Conservation (phyloP, 2,329 filamentous ascomycete genomes). For the Colletotrichum viniferum region DNA sequence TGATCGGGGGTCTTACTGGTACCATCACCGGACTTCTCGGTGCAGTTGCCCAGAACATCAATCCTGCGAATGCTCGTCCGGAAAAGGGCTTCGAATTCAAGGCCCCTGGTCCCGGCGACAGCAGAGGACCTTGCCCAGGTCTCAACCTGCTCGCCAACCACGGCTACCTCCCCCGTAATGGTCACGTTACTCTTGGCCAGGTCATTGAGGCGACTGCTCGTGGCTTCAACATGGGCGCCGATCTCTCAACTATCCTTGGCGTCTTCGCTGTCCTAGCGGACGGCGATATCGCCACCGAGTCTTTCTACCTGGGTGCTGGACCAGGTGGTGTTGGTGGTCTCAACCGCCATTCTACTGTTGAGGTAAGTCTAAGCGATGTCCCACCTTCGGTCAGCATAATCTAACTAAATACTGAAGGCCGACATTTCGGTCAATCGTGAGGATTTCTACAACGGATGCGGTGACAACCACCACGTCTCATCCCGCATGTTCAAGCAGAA, state of each 20-base stretch:
- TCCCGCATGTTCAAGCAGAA: constrained; percentile 17
- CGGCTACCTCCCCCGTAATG: constrained; percentile 45
- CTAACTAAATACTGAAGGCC: not conserved
- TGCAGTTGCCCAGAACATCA: not conserved
- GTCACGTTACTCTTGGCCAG: constrained; percentile 24
- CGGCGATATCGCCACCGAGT: constrained; percentile 4
- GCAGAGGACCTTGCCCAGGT: constrained; percentile 40
- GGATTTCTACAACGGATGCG: constrained; percentile 13
- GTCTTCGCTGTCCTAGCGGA: not conserved
- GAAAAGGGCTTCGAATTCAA: constrained; percentile 8
- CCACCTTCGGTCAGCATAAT: not conserved
- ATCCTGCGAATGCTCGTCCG: not conserved
- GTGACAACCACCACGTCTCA: constrained; percentile 11
- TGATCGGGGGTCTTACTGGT: not conserved
- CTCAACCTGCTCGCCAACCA: constrained; percentile 50
- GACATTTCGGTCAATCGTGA: constrained; percentile 14
- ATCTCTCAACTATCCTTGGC: not conserved
- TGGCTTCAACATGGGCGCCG: constrained; percentile 9
- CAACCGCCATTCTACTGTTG: constrained; percentile 14
- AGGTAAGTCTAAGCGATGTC: not conserved
- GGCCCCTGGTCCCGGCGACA: not conserved
- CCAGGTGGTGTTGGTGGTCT: constrained; percentile 4
- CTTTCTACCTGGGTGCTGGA: constrained; percentile 4
- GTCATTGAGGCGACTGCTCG: constrained; percentile 9
- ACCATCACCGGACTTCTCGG: constrained; percentile 11